Percentiles rank a stretch among this genome's conserved stretches.
Evolutionary conservation across 2,329 filamentous ascomycete species (phyloP).

Genomic region (Tolypocladium sp.): DNA sequence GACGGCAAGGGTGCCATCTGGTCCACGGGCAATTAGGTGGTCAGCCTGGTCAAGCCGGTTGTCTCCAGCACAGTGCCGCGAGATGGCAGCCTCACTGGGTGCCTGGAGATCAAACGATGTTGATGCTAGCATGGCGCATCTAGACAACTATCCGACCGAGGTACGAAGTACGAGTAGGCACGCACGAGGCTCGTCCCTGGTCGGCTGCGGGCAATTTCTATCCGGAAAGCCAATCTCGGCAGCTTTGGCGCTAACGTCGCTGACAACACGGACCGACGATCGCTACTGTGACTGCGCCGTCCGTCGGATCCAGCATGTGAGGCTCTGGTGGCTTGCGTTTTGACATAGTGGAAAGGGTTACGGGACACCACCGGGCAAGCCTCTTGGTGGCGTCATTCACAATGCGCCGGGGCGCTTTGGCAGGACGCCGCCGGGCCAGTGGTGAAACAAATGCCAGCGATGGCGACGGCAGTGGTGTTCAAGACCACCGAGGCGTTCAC

Average conservation of each 20-base stretch:
- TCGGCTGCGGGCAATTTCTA: constrained; percentile 1
- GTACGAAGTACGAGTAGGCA: not conserved
- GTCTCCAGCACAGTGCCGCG: not conserved
- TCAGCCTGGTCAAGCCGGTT: not conserved
- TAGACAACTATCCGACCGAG: not conserved
- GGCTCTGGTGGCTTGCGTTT: not conserved
- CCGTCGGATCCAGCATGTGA: constrained; percentile 5
- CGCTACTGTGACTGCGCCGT: constrained; percentile 2
- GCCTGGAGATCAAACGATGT: not conserved
- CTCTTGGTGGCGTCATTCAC: not conserved
- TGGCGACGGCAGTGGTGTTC: not conserved
- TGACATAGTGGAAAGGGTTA: not conserved
- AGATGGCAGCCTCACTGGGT: not conserved
- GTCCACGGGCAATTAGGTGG: not conserved
- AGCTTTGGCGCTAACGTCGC: not conserved
- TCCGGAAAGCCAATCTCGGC: constrained; percentile 2
- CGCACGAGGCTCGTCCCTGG: not conserved
- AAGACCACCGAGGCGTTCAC: not conserved
- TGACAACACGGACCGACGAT: constrained; percentile 5
- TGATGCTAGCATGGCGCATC: not conserved
- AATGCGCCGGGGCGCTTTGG: not conserved
- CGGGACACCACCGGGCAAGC: not conserved
- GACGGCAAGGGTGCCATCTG: no score
- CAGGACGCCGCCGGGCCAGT: not conserved
- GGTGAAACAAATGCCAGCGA: not conserved